Base-by-base conservation (phyloP, 2,329 filamentous ascomycete genomes). In the Colletotrichum sidae region DNA sequence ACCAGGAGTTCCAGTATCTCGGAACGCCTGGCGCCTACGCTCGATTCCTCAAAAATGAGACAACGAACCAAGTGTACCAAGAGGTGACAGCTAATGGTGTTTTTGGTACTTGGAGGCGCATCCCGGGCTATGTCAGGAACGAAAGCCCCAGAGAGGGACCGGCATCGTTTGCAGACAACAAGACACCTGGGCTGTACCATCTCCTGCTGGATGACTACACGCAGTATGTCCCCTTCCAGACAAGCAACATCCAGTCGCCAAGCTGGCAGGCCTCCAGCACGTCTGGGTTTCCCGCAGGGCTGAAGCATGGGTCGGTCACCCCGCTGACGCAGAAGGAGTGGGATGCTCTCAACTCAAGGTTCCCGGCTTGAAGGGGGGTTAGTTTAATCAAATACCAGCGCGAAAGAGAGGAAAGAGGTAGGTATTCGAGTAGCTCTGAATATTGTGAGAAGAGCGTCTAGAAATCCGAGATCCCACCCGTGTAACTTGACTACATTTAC, bases 21-120 rank as follows among this genome's bases (percentile, higher is more conserved):
- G 81, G 80, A 42, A 71, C 72, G 7, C 72, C 74, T 4, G 78
- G 73, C 2, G 67, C 73, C 9, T 86, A 80, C 49, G 79, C 77
- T 0, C 79, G 83, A 6, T 86, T 85, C 72, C 70, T 84, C 55
- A 86, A 85, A 71, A 83, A 85, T 68, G 82, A 85, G 70, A 79
- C 80, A 0, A 78, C 76, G 2, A 78, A 79, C 42, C 78, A 79
- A n/a, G 79, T 86, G 4, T 85, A 81, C 64, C 79, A 81, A 45
- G 83, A 86, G 67, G 75, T 76, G 8, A 80, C 77, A 1, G 77
- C 78, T 0, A 74, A 66, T 0, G 84, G 84, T 0, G 69, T 85
- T 0, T 84, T 85, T 53, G 82, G 83, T 4, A 79, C 73, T 0
- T 86, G 83, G 83, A 79, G 75, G 3, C 73, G 80, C 3, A 74